A percentile compares a stretch with the other conserved stretches of the same genome.
phyloP scores from a whole-genome alignment of 352 stramenopile species.

The Blastocystis sp. region DNA sequence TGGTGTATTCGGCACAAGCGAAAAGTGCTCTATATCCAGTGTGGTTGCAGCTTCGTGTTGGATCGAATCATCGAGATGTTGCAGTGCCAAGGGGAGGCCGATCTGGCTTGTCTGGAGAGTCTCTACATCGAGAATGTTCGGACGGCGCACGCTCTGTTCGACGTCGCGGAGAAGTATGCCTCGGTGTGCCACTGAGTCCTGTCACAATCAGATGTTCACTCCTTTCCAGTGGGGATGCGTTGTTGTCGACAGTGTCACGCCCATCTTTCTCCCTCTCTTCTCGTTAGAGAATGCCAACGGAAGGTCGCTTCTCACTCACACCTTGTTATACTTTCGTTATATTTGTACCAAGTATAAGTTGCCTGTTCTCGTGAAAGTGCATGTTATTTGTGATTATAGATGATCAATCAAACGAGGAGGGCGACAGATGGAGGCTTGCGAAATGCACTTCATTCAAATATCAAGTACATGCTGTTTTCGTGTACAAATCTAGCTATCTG shows the following conservation, averaged over 20 bases:
- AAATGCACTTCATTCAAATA: slow-evolving; percentile 5
- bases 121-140: not conserved
- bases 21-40: not conserved
- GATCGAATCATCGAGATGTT: slow-evolving; percentile 3
- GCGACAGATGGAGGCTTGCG: not conserved
- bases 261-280: not conserved
- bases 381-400: not conserved
- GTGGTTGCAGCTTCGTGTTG: not conserved
- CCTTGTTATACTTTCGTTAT: not conserved
- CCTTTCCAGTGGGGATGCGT: not conserved
- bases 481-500: not conserved
- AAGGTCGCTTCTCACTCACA: not conserved
- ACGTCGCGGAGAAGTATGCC: not conserved
- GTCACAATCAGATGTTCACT: not conserved
- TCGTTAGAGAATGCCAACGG: not conserved
- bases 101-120: not conserved
- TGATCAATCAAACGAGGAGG: not conserved
- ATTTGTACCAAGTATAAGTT: not conserved
- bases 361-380: not conserved
- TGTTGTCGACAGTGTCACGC: slow-evolving; percentile 27
- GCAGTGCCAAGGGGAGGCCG: not conserved
- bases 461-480: not conserved
- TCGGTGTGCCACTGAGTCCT: not conserved
- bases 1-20: not conserved
- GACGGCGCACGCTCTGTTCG: not conserved